Conservation (phyloP, 225 moss, liverwort and hornwort species). For the Polytrichum commune region DNA sequence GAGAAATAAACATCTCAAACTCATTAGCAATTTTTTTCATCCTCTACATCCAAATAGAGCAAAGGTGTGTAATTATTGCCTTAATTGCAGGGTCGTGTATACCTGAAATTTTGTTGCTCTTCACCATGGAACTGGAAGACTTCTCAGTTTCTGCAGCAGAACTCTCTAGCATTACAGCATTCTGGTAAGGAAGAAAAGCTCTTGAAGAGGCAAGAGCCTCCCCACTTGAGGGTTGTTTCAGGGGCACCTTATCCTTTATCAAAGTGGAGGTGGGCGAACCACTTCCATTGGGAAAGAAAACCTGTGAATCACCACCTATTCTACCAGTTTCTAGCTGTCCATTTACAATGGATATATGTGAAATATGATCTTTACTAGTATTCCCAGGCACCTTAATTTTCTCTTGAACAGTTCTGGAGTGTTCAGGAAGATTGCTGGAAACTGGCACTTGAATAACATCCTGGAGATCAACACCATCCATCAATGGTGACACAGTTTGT, state of each 20-base stretch:
- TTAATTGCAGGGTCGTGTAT: conserved; percentile 3
- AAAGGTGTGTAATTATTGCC: no score
- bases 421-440: no score
- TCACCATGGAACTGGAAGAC: conserved; percentile 16
- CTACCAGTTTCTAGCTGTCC: conserved; percentile 11
- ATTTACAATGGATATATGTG: conserved; percentile 9
- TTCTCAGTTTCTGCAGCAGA: conserved; percentile 10
- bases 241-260: conserved; percentile 1
- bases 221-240: conserved; percentile 8
- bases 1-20: no score
- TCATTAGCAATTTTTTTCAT: no score
- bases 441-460: not conserved
- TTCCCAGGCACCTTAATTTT: conserved; percentile 4
- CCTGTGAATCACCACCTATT: conserved; percentile 3
- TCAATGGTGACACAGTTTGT: conserved; percentile 7
- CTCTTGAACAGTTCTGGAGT: no score
- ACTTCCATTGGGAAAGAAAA: conserved; percentile 7
- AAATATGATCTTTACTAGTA: not conserved
- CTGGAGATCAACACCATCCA: conserved; percentile 1
- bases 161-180: no score
- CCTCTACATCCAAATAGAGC: no score
- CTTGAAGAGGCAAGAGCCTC: no score
- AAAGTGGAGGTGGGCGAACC: not conserved
- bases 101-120: conserved; percentile 16
- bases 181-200: no score